These are phyloP conservation scores for Pelargonium fulgidum DNA, from an alignment of 441 rosid species.

Conservation along the genomic window DNA sequence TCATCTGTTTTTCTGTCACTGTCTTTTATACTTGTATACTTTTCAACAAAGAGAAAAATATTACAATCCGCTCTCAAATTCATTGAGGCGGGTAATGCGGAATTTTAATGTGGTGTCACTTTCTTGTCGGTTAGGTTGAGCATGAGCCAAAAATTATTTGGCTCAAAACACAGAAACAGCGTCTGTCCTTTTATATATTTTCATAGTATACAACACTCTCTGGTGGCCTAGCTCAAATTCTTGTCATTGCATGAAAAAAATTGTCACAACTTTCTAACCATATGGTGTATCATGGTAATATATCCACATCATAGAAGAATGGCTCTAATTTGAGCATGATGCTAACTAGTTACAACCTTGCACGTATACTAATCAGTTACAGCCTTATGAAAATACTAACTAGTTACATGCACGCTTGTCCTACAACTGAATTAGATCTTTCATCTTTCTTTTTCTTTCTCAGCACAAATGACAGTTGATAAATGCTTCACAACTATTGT, in stretches of 20 bases:
- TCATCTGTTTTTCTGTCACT: too few species aligned
- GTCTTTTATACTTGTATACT: too few species aligned
- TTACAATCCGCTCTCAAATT: too few species aligned
- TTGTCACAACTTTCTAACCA: background rate
- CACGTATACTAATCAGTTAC: background rate
- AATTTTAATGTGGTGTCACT: too few species aligned
- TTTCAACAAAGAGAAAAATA: too few species aligned
- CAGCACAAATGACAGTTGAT: constrained; percentile 16
- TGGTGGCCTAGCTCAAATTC: background rate
- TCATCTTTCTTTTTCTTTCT: constrained; percentile 4
- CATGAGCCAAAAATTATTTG: too few species aligned
- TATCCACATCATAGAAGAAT: constrained; percentile 23
- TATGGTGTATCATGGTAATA: constrained; percentile 4
- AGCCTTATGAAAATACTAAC: background rate
- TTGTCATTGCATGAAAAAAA: constrained; percentile 6
- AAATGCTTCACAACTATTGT: constrained; percentile 24
- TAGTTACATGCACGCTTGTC: constrained; percentile 21
- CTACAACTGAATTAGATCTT: constrained; percentile 21
- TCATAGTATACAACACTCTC: background rate
- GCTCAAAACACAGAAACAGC: too few species aligned
- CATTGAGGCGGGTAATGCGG: too few species aligned
- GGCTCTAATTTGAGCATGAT: constrained; percentile 38
- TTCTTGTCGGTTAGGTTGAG: too few species aligned
- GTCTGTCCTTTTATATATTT: background rate
- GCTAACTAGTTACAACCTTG: constrained; percentile 25